phyloP scores from a whole-genome alignment of 2,329 filamentous ascomycete genomes.

The Talaromyces sp. region DNA sequence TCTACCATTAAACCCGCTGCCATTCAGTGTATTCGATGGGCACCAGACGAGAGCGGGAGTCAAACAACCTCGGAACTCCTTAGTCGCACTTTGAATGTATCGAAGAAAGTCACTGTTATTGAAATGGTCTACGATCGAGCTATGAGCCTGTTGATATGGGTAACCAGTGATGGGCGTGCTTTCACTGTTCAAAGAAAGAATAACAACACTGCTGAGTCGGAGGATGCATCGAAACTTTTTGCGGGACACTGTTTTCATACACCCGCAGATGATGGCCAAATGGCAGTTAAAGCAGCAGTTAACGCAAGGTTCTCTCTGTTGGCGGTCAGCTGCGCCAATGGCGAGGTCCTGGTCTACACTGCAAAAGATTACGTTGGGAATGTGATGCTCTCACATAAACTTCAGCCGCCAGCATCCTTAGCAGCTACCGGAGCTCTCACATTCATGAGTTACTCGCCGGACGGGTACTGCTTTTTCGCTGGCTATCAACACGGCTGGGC shows the following conservation, averaged over 20 bases:
- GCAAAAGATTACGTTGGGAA: constrained; percentile 91
- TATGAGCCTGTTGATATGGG: constrained; percentile 93
- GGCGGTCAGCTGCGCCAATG: constrained; percentile 74
- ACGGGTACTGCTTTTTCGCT: constrained; percentile 92
- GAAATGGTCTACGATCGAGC: constrained; percentile 93
- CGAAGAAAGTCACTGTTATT: constrained; percentile 66
- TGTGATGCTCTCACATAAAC: constrained; percentile 76
- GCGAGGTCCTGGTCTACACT: constrained; percentile 80
- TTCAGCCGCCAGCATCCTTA: constrained; percentile 63
- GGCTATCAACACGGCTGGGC: constrained; percentile 92
- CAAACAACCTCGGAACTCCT: constrained; percentile 90
- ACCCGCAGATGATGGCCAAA: constrained; percentile 54
- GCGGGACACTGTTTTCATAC: constrained; percentile 85
- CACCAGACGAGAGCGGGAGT: constrained; percentile 69
- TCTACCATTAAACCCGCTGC: constrained; percentile 86
- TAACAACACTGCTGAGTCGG: constrained; percentile 36
- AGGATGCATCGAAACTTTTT: constrained; percentile 63
- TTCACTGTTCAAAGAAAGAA: constrained; percentile 77
- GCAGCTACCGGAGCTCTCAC: constrained; percentile 64
- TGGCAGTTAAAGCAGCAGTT: constrained; percentile 70
- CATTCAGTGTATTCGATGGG: constrained; percentile 96
- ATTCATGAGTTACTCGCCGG: constrained; percentile 79
- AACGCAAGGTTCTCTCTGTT: constrained; percentile 94
- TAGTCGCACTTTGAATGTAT: constrained; percentile 78
- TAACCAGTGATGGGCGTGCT: constrained; percentile 77